Base-by-base conservation (phyloP, 2,329 filamentous ascomycete species). In the Furcasterigmium sp. region DNA sequence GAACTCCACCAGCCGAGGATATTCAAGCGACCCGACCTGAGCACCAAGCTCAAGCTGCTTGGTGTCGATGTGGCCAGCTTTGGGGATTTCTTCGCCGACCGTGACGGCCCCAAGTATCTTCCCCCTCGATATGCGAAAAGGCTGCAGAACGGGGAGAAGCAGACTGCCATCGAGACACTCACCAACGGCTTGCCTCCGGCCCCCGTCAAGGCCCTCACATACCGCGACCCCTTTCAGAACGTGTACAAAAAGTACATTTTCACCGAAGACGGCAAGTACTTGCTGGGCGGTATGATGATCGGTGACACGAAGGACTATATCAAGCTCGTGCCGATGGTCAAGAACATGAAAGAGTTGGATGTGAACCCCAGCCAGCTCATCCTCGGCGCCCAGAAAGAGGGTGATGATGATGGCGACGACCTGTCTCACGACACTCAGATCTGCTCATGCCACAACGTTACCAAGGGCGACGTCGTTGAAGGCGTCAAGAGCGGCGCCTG, bases 231-330 rank as follows among this genome's bases (percentile, higher is more conserved):
- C 0, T 95, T 95, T 58, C 77, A 82, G 44, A 83, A 88, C 38
- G 80, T 95, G 2, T 95, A 95, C 69, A 95, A 95, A 63, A 95
- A 95, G 59, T 95, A 93, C 61, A 69, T 95, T 10, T 95, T 95
- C 57, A 94, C 90, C 0, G 70, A 83, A 57, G 91, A 95, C 57
- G 90, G 90, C 20, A 94, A 94, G 60, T 91, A 91, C 55, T 70
- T 95, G 1, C 78, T 95, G 0, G 90, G 90, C n/a, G 91, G 90
- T 4, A 95, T 95, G 88, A 95, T 95, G 88, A 93, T 95, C 48
- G 91, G 90, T 30, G 90, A 95, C 56, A 94, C 88, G 0, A 85
- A 79, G 49, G 90, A 95, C 66, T 95, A 95, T 57, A 78, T 94
- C 65, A 95, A 91, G 61, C 68, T 95, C 18, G 87, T 94, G 1